phyloP scores from a whole-genome alignment of 2,329 filamentous ascomycete species.

The Paraphaeosphaeria minitans region DNA sequence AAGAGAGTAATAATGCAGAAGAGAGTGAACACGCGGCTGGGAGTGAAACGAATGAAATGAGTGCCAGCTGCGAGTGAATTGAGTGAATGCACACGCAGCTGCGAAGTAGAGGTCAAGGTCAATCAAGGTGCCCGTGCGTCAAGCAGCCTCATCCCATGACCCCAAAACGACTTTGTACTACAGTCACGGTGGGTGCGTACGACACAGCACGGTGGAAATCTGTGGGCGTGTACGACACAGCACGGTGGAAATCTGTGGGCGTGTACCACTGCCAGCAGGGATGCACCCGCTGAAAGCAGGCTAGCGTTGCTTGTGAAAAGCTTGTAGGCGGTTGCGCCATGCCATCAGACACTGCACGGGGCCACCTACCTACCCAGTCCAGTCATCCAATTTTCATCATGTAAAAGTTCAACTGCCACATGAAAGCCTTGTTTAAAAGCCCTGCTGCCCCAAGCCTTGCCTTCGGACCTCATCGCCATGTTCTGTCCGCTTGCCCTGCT shows the following conservation, averaged over 20 bases:
- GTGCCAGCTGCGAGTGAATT: no score
- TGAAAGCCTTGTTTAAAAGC: conserved; percentile 24
- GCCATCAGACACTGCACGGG: conserved; percentile 32
- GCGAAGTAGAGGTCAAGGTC: no score
- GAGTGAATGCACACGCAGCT: no score
- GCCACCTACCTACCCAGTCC: conserved; percentile 40
- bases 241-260: no score
- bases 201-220: no score
- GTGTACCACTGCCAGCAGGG: conserved; percentile 27
- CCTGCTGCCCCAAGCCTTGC: conserved; percentile 18
- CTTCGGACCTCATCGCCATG: conserved; percentile 30
- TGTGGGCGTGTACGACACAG: no score
- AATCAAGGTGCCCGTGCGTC: conserved; percentile 34
- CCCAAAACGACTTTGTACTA: no score
- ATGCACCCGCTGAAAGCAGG: conserved; percentile 19
- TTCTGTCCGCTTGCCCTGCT: conserved; percentile 37
- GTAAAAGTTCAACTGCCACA: conserved; percentile 25
- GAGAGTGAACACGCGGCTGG: neutral
- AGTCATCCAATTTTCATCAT: conserved; percentile 41
- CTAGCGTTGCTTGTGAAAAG: conserved; percentile 30
- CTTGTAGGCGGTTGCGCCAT: conserved; percentile 33
- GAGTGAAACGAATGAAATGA: no score
- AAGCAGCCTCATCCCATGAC: conserved; percentile 35
- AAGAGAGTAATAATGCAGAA: no score
- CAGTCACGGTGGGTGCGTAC: no score